Evolutionary conservation across 495 filamentous ascomycete species (phyloP).

Genomic region (Neurospora sp.): DNA sequence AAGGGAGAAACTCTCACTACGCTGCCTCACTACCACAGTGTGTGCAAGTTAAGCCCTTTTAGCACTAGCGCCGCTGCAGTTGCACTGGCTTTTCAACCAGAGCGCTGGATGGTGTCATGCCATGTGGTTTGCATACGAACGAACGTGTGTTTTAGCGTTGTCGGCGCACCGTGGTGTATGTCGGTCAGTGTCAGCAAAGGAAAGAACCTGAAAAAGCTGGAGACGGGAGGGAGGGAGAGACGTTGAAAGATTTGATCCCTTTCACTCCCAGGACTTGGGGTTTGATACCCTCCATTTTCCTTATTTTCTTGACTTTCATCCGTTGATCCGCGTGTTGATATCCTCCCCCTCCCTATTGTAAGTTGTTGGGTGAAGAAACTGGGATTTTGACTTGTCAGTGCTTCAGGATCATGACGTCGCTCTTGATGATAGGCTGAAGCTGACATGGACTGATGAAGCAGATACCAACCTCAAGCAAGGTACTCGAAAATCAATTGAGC

Average conservation of each 20-base stretch:
- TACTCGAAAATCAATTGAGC: neutral
- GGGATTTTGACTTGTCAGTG: neutral
- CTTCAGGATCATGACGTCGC: neutral
- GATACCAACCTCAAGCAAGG: neutral
- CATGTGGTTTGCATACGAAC: neutral
- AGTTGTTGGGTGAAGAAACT: neutral
- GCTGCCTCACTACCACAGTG: too few relatives aligned
- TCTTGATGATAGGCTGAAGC: neutral
- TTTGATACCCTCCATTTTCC: neutral
- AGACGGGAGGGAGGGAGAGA: neutral
- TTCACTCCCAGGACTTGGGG: too few relatives aligned
- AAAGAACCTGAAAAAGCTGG: neutral
- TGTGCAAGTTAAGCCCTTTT: neutral
- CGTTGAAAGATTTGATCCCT: neutral
- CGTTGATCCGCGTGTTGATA: neutral
- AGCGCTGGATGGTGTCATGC: neutral
- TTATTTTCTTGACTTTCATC: neutral
- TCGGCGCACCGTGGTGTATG: neutral
- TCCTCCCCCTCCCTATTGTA: neutral
- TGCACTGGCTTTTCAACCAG: neutral
- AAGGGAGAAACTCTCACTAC: neutral
- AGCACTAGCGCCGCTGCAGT: neutral
- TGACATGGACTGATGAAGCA: neutral
- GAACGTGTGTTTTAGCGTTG: neutral
- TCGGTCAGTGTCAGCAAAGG: neutral